Percentiles rank a stretch among this genome's conserved stretches.
Conservation (phyloP, 1,284 basidiomycete genomes). For the Ceratobasidium theobromae region DNA sequence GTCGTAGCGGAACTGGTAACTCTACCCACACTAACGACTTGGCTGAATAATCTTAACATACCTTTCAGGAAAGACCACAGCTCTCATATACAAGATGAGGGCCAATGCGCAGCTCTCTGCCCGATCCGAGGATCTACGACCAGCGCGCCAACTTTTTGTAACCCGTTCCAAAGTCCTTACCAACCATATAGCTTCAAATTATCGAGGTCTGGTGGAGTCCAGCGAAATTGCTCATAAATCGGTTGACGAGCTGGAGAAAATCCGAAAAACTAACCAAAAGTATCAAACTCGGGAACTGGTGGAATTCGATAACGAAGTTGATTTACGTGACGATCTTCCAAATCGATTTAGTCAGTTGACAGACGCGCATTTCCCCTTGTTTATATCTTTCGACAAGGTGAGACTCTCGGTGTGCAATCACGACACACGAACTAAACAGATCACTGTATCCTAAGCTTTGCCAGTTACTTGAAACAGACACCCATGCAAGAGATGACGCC, state of each 20-base stretch:
- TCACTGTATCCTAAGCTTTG: constrained; percentile 32
- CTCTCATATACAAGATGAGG: constrained; percentile 20
- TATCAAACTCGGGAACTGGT: constrained; percentile 23
- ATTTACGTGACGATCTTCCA: constrained; percentile 47
- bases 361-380: constrained; percentile 68
- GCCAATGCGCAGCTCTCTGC: constrained; percentile 9
- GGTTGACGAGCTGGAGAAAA: constrained; percentile 6
- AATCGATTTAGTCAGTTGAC: constrained; percentile 56
- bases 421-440: not conserved
- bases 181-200: constrained; percentile 21
- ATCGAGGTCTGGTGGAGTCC: constrained; percentile 5
- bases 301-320: constrained; percentile 20
- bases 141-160: constrained; percentile 15
- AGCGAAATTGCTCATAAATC: constrained; percentile 19
- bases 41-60: not conserved
- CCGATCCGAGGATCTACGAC: constrained; percentile 37
- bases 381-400: constrained; percentile 66
- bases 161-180: constrained; percentile 21
- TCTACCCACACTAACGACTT: not conserved
- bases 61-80: constrained; percentile 17
- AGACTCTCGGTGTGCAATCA: constrained; percentile 28
- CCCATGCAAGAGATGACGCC: constrained; percentile 36
- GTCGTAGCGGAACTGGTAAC: constrained; percentile 19
- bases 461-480: constrained; percentile 43
- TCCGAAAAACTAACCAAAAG: not conserved